phyloP scores from a whole-genome alignment of 2,329 filamentous ascomycete genomes.

The Dothideomycetes sp. region DNA sequence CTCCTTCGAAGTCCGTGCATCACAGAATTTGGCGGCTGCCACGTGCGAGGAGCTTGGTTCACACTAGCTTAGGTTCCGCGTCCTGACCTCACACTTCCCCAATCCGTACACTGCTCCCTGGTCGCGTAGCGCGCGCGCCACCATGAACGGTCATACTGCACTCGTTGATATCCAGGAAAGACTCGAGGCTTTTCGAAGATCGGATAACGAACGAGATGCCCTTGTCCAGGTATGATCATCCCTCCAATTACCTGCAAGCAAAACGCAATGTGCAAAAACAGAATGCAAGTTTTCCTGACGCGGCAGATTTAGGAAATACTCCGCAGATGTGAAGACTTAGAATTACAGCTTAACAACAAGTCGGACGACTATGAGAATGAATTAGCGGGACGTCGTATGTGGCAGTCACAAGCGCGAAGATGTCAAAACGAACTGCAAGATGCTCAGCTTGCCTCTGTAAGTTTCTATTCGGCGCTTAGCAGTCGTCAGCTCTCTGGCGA shows the following conservation, averaged over 20 bases:
- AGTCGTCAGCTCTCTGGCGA: background rate
- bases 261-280: no score
- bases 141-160: background rate
- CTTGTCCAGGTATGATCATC: conserved; percentile 12
- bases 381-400: conserved; percentile 22
- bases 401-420: conserved; percentile 18
- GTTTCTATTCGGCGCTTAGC: background rate
- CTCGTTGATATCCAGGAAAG: background rate
- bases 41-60: no score
- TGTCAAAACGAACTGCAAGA: conserved; percentile 3
- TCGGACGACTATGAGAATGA: conserved; percentile 26
- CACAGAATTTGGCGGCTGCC: no score
- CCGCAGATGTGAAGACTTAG: conserved; percentile 20
- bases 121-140: background rate
- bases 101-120: no score
- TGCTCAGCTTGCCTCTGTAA: conserved; percentile 2
- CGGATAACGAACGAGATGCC: conserved; percentile 20
- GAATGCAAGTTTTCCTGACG: no score
- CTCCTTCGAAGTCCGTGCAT: no score
- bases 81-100: no score
- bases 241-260: no score
- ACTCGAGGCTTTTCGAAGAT: conserved; percentile 21
- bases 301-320: conserved; percentile 17
- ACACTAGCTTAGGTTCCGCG: background rate
- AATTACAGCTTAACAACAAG: conserved; percentile 21